Evolutionary conservation across 768 basidiomycete genomes (phyloP), one percentile per base, ranked within the genome.

Genomic region (Polyporus arcularius): DNA sequence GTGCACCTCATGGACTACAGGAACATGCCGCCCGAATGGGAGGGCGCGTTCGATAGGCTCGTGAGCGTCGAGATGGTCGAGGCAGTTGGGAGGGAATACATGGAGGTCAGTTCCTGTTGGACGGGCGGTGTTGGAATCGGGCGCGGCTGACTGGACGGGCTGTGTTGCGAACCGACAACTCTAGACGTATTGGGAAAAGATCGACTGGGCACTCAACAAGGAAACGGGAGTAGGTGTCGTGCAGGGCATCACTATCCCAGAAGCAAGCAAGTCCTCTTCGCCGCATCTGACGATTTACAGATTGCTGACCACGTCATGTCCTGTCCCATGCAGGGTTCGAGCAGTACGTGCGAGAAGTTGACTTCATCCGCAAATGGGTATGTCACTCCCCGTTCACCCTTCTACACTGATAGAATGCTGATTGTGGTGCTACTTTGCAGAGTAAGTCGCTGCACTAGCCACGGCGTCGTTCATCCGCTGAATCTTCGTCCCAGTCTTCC

Each of bases 11-110:
- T 92, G 82, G 90, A 90, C 65, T 92, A 90, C 68, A 74, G 89
- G 26, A 74, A 78, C 42, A 81, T 89, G 78, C 87, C 86, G 1
- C 55, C 71, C 2, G 81, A 84, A 31, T 91, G 88, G 89, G 74
- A 81, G 64, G 81, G 82, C 18, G 65, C 74, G 6, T 92, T 92
- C 66, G 87, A 91, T 65, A 72, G 89, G 9, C 78, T 92, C 18
- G 79, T 92, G 30, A 89, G 88, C 61, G 77, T 90, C 50, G 89
- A 90, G 75, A 90, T 91, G 89, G 82, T 91, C 4, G 89, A 90
- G 68, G 86, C 84, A 0, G 88, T 92, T 9, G 89, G 87, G 5
- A 74, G 76, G 47, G 86, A 89, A 62, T 90, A 83, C 67, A 73
- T 90, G 65, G 78, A 82, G 55, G 79, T 76, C 42, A 35, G 68